phyloP scores from a whole-genome alignment of 2,329 filamentous ascomycete genomes.

The Colletotrichum plurivorum region DNA sequence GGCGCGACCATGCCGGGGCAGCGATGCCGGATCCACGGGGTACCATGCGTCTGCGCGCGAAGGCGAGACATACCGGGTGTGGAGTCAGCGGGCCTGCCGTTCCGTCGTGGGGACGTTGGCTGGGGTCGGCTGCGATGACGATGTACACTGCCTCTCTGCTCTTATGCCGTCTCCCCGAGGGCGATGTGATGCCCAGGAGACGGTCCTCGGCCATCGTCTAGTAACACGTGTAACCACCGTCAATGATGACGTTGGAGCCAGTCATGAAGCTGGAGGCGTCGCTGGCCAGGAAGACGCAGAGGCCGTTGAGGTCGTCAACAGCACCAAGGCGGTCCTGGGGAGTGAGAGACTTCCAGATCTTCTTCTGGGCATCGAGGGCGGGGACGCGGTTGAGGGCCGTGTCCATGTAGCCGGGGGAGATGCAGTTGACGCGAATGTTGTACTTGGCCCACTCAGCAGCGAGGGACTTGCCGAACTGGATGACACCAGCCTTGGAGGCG shows the following conservation, averaged over 20 bases:
- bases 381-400: conserved; percentile 85
- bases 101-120: conserved; percentile 10
- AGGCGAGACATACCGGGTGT: conserved; percentile 29
- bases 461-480: conserved; percentile 84
- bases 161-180: conserved; percentile 1
- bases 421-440: conserved; percentile 86
- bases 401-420: conserved; percentile 90
- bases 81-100: conserved; percentile 21
- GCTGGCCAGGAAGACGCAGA: conserved; percentile 82
- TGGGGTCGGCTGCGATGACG: conserved; percentile 6
- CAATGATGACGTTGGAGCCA: conserved; percentile 79
- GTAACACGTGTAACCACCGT: conserved; percentile 78
- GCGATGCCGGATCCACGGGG: conserved; percentile 22
- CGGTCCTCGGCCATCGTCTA: conserved; percentile 49
- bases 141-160: conserved; percentile 10
- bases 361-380: conserved; percentile 84
- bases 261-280: conserved; percentile 84
- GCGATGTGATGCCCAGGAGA: background rate
- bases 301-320: conserved; percentile 83
- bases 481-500: conserved; percentile 84
- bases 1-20: conserved; percentile 31
- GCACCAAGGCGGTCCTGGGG: conserved; percentile 80
- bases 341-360: conserved; percentile 82
- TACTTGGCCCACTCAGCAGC: conserved; percentile 89
- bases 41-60: conserved; percentile 20